phyloP scores from a whole-genome alignment of 148 eudicot genomes.

The Rhododendron kiyosumense region DNA sequence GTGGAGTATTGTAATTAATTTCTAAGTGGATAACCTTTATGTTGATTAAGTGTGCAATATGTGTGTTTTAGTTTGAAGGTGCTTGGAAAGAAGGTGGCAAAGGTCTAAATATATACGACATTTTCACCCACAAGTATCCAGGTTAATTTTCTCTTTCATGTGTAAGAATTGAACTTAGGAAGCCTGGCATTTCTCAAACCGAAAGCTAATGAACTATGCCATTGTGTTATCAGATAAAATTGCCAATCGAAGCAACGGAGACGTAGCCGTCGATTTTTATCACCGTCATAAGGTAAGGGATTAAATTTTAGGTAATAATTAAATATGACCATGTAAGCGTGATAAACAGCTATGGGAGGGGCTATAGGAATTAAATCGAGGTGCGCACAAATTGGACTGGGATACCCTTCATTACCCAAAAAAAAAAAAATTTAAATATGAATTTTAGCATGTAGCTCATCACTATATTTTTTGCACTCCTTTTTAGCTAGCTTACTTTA shows the following conservation, averaged over 20 bases:
- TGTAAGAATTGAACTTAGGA: background rate
- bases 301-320: background rate
- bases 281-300: conserved; percentile 18
- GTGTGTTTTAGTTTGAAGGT: conserved; percentile 3
- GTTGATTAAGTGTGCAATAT: background rate
- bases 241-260: conserved; percentile 11
- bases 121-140: background rate
- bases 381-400: fast-evolving
- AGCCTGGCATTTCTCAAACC: background rate
- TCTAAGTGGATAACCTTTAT: background rate
- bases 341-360: too few species aligned
- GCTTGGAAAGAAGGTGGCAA: conserved; percentile 1
- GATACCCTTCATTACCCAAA: too few species aligned
- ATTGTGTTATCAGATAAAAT: conserved; percentile 11
- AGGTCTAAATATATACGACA: background rate
- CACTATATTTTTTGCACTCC: background rate
- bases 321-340: background rate
- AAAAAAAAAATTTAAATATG: background rate
- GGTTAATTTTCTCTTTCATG: background rate
- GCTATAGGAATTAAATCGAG: too few species aligned
- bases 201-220: background rate
- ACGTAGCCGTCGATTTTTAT: conserved; percentile 21
- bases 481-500: background rate
- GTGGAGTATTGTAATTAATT: background rate
- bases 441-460: background rate